A percentile compares a stretch with the other conserved stretches of the same genome.
phyloP scores from a whole-genome alignment of 345 rosid genomes.

The Arabidopsis arenosa region DNA sequence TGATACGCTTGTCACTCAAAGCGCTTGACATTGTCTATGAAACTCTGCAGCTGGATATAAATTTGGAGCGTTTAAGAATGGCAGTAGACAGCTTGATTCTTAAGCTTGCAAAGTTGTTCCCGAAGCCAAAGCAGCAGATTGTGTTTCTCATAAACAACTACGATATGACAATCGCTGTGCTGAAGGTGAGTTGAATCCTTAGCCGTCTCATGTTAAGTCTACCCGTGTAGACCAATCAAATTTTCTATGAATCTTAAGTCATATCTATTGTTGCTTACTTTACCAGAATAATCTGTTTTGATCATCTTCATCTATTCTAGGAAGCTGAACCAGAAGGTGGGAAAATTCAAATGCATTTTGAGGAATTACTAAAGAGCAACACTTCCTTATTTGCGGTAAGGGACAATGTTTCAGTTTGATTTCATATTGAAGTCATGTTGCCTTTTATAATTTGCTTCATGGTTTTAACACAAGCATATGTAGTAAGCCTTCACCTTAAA shows the following conservation, averaged over 20 bases:
- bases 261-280: slow-evolving; percentile 4
- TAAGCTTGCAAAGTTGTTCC: slow-evolving; percentile 80
- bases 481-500: too few relatives aligned
- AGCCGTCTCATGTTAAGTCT: slow-evolving; percentile 6
- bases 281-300: not conserved
- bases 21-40: slow-evolving; percentile 20
- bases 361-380: slow-evolving; percentile 86
- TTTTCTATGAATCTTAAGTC: not conserved
- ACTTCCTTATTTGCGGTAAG: slow-evolving; percentile 84
- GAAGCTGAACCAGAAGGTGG: slow-evolving; percentile 97
- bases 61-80: slow-evolving; percentile 91
- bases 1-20: slow-evolving; percentile 6
- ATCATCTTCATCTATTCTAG: slow-evolving; percentile 46
- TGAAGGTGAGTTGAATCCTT: slow-evolving; percentile 65
- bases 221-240: slow-evolving; percentile 1
- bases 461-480: not conserved
- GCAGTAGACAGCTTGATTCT: slow-evolving; percentile 84
- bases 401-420: slow-evolving; percentile 27
- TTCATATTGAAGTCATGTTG: not conserved
- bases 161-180: slow-evolving; percentile 90
- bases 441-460: not conserved
- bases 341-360: slow-evolving; percentile 86
- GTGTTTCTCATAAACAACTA: slow-evolving; percentile 95
- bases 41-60: slow-evolving; percentile 84
- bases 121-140: slow-evolving; percentile 71